These are phyloP conservation scores for Xylaria sp. DNA, from an alignment of 2,329 filamentous ascomycete genomes.

Conservation along the genomic window DNA sequence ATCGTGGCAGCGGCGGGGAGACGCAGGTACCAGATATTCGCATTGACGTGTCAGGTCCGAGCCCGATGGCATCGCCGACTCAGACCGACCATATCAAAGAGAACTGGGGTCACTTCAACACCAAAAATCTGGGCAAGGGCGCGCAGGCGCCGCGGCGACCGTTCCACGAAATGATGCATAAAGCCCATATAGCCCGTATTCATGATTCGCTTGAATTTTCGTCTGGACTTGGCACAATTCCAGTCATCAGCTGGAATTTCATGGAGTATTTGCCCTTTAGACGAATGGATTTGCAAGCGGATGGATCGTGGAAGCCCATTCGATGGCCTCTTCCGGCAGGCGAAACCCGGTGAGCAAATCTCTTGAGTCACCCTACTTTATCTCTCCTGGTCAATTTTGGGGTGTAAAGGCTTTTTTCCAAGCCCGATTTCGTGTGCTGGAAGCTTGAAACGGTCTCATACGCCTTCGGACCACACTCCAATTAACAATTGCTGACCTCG, in stretches of 20 bases:
- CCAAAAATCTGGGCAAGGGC: slow-evolving; percentile 31
- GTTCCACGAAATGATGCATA: slow-evolving; percentile 69
- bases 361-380: too few species aligned
- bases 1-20: slow-evolving; percentile 17
- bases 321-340: slow-evolving; percentile 82
- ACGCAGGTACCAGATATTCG: slow-evolving; percentile 50
- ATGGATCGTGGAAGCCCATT: slow-evolving; percentile 83
- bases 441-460: not conserved
- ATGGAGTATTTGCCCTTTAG: slow-evolving; percentile 85
- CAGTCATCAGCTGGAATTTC: slow-evolving; percentile 75
- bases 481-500: not conserved
- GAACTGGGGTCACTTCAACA: slow-evolving; percentile 38
- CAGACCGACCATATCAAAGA: slow-evolving; percentile 3
- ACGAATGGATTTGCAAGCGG: slow-evolving; percentile 77
- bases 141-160: slow-evolving; percentile 35
- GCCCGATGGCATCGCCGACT: slow-evolving; percentile 17
- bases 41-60: slow-evolving; percentile 48
- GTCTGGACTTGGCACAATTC: slow-evolving; percentile 63
- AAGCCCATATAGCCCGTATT: slow-evolving; percentile 64
- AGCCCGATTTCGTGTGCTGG: not conserved
- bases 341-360: slow-evolving; percentile 65
- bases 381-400: too few species aligned
- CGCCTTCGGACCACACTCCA: not conserved
- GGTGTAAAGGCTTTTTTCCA: not conserved
- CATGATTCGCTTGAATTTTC: slow-evolving; percentile 77